These are phyloP conservation scores for Yamadazyma sp. DNA, from an alignment of 805 yeast genomes.

Conservation along the genomic window DNA sequence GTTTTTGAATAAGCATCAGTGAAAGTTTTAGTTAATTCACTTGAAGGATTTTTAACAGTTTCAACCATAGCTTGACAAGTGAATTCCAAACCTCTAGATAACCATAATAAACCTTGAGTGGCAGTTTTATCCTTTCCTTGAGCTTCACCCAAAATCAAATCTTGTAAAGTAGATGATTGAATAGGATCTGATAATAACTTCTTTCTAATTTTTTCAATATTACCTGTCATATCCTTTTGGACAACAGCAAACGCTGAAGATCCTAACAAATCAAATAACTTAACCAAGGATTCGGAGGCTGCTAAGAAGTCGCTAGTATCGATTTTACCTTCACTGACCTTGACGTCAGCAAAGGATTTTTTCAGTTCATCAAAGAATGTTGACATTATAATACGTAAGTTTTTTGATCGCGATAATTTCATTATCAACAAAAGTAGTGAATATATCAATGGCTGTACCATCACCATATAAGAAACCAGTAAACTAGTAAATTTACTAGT, in stretches of 20 bases:
- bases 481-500: no score
- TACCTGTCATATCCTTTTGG: conserved; percentile 85
- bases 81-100: conserved; percentile 79
- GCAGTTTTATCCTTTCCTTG: conserved; percentile 69
- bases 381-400: no score
- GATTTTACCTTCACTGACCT: conserved; percentile 57
- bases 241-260: conserved; percentile 83
- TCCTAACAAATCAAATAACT: conserved; percentile 79
- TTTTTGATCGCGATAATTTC: no score
- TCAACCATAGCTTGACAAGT: conserved; percentile 89
- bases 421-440: no score
- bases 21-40: conserved; percentile 73
- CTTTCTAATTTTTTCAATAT: conserved; percentile 70
- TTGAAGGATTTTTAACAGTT: conserved; percentile 59
- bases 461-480: no score
- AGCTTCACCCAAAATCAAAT: conserved; percentile 69
- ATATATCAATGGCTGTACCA: no score
- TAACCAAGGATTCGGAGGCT: conserved; percentile 81
- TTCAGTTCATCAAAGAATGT: conserved; percentile 82
- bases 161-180: conserved; percentile 68
- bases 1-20: conserved; percentile 83
- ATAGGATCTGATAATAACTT: conserved; percentile 65
- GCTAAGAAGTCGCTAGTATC: conserved; percentile 74
- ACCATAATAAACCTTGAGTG: conserved; percentile 89
- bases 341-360: conserved; percentile 72